Evolutionary conservation across 2,329 filamentous ascomycete genomes (phyloP).

Genomic region (Rhynchosporium secalis): DNA sequence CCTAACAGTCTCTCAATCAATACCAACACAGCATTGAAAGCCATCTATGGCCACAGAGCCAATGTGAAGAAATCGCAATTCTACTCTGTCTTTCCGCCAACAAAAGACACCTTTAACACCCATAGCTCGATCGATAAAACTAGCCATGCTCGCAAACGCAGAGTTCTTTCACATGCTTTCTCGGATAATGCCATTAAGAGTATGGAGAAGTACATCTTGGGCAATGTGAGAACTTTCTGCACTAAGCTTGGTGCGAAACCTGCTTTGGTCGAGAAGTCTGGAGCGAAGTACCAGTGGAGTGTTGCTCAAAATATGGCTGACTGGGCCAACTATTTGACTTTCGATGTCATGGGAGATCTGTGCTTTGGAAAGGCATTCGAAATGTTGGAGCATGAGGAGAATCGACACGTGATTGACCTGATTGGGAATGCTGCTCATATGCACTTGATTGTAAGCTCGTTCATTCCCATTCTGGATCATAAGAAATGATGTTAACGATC

Average conservation of each 20-base stretch:
- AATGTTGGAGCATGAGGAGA: slow-evolving; percentile 51
- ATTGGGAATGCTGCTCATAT: slow-evolving; percentile 68
- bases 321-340: slow-evolving; percentile 45
- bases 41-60: slow-evolving; percentile 64
- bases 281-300: slow-evolving; percentile 49
- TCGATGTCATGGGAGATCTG: slow-evolving; percentile 52
- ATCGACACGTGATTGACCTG: slow-evolving; percentile 65
- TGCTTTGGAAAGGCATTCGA: slow-evolving; percentile 53
- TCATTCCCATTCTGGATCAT: background rate
- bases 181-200: slow-evolving; percentile 37
- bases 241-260: slow-evolving; percentile 46
- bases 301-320: slow-evolving; percentile 59
- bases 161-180: slow-evolving; percentile 66
- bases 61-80: slow-evolving; percentile 70
- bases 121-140: slow-evolving; percentile 71
- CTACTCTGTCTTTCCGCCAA: slow-evolving; percentile 72
- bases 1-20: slow-evolving; percentile 80
- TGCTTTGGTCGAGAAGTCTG: slow-evolving; percentile 43
- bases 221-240: slow-evolving; percentile 56
- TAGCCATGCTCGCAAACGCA: slow-evolving; percentile 68
- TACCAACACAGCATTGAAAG: slow-evolving; percentile 64
- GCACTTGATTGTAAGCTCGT: slow-evolving; percentile 58
- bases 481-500: slow-evolving; percentile 3
- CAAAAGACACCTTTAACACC: slow-evolving; percentile 64
- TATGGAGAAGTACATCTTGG: slow-evolving; percentile 39